A percentile compares a stretch with the other conserved stretches of the same genome.
Evolutionary conservation across 305 asterid genomes (phyloP).

Genomic region (Fraxinus baroniana): DNA sequence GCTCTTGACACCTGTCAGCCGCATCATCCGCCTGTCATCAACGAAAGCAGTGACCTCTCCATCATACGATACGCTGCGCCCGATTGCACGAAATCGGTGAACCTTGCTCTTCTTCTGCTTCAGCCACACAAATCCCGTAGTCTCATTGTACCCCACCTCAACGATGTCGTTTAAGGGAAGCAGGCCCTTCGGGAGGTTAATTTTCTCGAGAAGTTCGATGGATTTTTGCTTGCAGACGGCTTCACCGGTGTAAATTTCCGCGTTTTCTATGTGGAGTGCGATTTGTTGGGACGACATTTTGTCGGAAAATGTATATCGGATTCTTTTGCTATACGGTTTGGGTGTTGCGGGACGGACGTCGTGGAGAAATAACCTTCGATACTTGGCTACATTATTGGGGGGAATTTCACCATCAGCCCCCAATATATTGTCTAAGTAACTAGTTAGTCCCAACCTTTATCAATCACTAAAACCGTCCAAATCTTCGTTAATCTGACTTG

Average conservation of each 20-base stretch:
- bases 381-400: not conserved
- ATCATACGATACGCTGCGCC: slow-evolving; percentile 66
- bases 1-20: slow-evolving; percentile 75
- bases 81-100: slow-evolving; percentile 53
- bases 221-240: slow-evolving; percentile 61
- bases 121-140: slow-evolving; percentile 68
- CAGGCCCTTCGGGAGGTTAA: slow-evolving; percentile 63
- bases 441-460: not conserved
- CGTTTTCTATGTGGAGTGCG: slow-evolving; percentile 57
- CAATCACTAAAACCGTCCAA: not conserved
- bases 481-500: not conserved
- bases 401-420: not conserved
- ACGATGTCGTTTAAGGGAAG: slow-evolving; percentile 65
- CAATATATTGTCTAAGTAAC: not conserved
- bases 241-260: slow-evolving; percentile 60
- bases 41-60: slow-evolving; percentile 71
- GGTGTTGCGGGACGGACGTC: not conserved
- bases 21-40: slow-evolving; percentile 71
- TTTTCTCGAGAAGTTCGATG: slow-evolving; percentile 53
- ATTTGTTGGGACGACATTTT: slow-evolving; percentile 54
- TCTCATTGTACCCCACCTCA: slow-evolving; percentile 63
- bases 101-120: slow-evolving; percentile 66
- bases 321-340: not conserved
- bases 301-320: not conserved
- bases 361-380: not conserved